Base-by-base conservation (phyloP, 768 basidiomycete species). In the Lactarius evosmus region DNA sequence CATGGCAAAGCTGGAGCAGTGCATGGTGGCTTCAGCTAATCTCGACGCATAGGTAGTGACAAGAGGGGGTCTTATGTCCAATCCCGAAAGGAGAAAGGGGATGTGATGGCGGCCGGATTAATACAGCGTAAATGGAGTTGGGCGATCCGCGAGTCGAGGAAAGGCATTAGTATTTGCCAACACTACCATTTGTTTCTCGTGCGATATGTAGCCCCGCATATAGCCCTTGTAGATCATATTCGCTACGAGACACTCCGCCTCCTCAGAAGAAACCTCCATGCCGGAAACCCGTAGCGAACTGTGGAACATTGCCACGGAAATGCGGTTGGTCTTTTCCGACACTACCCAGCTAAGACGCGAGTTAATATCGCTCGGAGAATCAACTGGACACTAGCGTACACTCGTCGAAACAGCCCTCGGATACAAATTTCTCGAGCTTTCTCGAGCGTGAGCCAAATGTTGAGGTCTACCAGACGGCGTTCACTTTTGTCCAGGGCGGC, bases 171-270 rank as follows among this genome's bases (percentile, higher is more conserved):
- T 81, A 66, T 84, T 83, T 1, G 92, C 87, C 51, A 98, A 74
- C 6, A 99, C 97, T 5, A 98, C 93, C 84, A 89, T 93, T 77
- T 92, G 90, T 75, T 91, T 91, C 72, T 91, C 92, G 71, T 99
- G 97, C 56, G 93, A 94, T 70, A 99, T 95, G 75, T 98, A 99
- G 9, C 97, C 97, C 56, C 91, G 83, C 76, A 98, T 88, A 74
- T 87, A 92, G 22, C 91, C 91, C 77, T 88, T 92, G 78, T 89
- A 94, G 50, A 98, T 91, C 91, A 96, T 90, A 72, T 95, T 95
- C 32, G 95, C 94, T 8, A 97, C 85, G 57, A 95, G 82, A 74
- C 95, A 97, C 74, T 98, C 95, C 2, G 92, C 91, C 74, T 96
- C 95, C 68, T 91, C 94, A 64, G 79, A 72, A 8, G 85, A 79